phyloP scores from a whole-genome alignment of 306 rosid species.

The Vicia sativa region DNA sequence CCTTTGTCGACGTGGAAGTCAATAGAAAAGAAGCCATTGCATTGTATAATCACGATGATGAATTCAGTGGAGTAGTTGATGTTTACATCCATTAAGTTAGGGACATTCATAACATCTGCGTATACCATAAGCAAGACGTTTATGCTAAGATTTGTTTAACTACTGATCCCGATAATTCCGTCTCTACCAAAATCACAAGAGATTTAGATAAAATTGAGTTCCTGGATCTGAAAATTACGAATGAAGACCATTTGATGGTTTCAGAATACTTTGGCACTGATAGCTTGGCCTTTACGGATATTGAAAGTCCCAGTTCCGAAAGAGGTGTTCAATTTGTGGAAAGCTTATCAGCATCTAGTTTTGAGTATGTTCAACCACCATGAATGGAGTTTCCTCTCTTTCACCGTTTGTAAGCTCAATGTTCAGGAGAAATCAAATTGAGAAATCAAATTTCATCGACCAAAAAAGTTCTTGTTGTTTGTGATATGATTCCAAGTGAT shows the following conservation, averaged over 20 bases:
- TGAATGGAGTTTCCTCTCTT: slow-evolving; percentile 61
- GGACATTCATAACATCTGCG: slow-evolving; percentile 94
- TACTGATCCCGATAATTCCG: slow-evolving; percentile 58
- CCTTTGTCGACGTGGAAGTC: slow-evolving; percentile 52
- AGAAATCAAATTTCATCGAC: slow-evolving; percentile 37
- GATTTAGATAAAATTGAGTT: slow-evolving; percentile 84
- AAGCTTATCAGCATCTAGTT: slow-evolving; percentile 53
- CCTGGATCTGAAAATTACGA: slow-evolving; percentile 78
- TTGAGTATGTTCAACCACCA: slow-evolving; percentile 61
- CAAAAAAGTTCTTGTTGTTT: background rate
- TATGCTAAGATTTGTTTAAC: slow-evolving; percentile 84
- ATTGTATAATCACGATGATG: slow-evolving; percentile 41
- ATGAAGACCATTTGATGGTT: slow-evolving; percentile 85
- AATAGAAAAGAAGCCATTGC: slow-evolving; percentile 48
- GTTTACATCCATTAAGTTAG: slow-evolving; percentile 85
- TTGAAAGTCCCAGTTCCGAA: slow-evolving; percentile 54
- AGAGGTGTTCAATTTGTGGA: slow-evolving; percentile 56
- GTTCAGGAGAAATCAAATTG: slow-evolving; percentile 62
- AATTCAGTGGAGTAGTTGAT: slow-evolving; percentile 63
- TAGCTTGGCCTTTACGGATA: slow-evolving; percentile 55
- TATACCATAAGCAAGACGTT: slow-evolving; percentile 98
- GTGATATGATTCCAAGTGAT: slow-evolving; percentile 33
- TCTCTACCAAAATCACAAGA: slow-evolving; percentile 68
- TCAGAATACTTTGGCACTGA: slow-evolving; percentile 78
- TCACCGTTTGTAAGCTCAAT: slow-evolving; percentile 56